Conservation (phyloP, 2,329 filamentous ascomycete species). For the Coleophoma cylindrospora region DNA sequence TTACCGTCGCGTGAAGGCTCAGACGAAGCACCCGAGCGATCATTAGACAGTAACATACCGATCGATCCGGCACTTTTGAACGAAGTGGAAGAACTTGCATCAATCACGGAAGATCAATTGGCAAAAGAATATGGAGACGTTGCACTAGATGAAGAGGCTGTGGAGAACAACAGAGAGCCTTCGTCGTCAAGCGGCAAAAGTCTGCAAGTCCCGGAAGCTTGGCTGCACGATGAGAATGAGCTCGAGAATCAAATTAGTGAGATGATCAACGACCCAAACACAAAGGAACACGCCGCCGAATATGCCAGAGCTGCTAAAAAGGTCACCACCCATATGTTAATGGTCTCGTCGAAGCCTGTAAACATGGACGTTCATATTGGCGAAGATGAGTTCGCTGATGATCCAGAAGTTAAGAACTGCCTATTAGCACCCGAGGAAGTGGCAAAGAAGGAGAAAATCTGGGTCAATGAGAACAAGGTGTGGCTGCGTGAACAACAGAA, state of each 20-base stretch:
- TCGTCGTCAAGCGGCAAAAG: slow-evolving; percentile 30
- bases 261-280: slow-evolving; percentile 59
- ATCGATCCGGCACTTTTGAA: slow-evolving; percentile 35
- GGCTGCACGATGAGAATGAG: slow-evolving; percentile 55
- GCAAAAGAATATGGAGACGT: not conserved
- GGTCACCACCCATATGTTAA: slow-evolving; percentile 47
- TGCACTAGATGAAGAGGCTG: slow-evolving; percentile 5
- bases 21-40: too few relatives aligned
- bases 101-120: not conserved
- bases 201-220: slow-evolving; percentile 40
- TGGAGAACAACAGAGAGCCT: slow-evolving; percentile 5
- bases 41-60: not conserved
- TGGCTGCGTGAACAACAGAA: slow-evolving; percentile 85
- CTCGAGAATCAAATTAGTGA: slow-evolving; percentile 68
- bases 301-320: slow-evolving; percentile 54
- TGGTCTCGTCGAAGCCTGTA: slow-evolving; percentile 42
- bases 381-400: slow-evolving; percentile 81
- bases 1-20: slow-evolving; percentile 3
- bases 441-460: slow-evolving; percentile 82
- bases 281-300: slow-evolving; percentile 48
- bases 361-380: slow-evolving; percentile 62
- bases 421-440: slow-evolving; percentile 69
- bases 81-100: slow-evolving; percentile 10
- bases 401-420: slow-evolving; percentile 81
- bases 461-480: slow-evolving; percentile 92